phyloP scores from a whole-genome alignment of 1,284 basidiomycete genomes.

The Malassezia psittaci region DNA sequence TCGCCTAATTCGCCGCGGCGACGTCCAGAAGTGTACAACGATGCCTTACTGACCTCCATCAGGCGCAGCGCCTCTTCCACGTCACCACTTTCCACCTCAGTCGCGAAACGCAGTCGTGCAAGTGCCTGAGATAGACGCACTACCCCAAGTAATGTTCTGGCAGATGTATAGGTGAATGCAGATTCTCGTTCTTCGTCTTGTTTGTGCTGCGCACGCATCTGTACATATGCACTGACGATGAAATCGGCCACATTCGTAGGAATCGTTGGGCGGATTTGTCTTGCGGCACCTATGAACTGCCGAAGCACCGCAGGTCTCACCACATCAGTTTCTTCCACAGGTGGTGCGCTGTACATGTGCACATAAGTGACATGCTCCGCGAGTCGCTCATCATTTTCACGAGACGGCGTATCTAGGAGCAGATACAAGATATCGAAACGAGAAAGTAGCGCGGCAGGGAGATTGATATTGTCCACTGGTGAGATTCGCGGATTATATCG shows the following conservation, averaged over 20 bases:
- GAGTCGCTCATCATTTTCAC: constrained; percentile 88
- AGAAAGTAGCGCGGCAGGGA: constrained; percentile 88
- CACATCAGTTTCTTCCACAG: constrained; percentile 59
- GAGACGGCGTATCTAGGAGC: constrained; percentile 85
- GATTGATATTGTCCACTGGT: constrained; percentile 97
- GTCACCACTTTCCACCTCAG: constrained; percentile 69
- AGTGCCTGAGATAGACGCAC: constrained; percentile 89
- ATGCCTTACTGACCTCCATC: constrained; percentile 92
- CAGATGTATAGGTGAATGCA: constrained; percentile 88
- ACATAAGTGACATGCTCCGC: constrained; percentile 96
- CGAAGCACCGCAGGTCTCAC: constrained; percentile 80
- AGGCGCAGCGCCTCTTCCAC: constrained; percentile 93
- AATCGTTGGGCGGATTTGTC: constrained; percentile 75
- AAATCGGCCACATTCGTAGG: constrained; percentile 78
- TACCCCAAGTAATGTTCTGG: constrained; percentile 85
- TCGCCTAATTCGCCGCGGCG: constrained; percentile 11
- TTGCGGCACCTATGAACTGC: constrained; percentile 91
- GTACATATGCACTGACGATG: constrained; percentile 88
- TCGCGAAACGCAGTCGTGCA: constrained; percentile 75
- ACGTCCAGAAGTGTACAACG: constrained; percentile 51
- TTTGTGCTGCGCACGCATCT: constrained; percentile 80
- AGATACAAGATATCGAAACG: constrained; percentile 95
- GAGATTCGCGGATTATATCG: constrained; percentile 95
- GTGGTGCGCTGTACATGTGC: constrained; percentile 89
- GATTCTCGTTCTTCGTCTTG: constrained; percentile 81